Percentiles rank a stretch among this genome's conserved stretches.
Conservation (phyloP, 2,329 filamentous ascomycete genomes). For the Monosporascus sp. region DNA sequence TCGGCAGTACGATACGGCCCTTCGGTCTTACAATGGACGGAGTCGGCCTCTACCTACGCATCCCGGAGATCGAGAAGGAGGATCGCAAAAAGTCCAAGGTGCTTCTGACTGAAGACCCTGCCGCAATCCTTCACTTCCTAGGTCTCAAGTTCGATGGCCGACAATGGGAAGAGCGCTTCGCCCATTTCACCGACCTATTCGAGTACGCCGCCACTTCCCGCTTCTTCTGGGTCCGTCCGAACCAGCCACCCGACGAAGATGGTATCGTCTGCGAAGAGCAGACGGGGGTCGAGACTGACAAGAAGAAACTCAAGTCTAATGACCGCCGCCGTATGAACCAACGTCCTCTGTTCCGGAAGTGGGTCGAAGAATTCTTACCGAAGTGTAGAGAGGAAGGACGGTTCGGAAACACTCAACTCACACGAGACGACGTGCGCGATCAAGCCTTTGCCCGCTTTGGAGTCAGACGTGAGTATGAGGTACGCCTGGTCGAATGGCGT, state of each 20-base stretch:
- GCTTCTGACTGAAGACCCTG: slow-evolving; percentile 53
- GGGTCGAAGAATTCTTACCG: slow-evolving; percentile 60
- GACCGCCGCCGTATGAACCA: slow-evolving; percentile 51
- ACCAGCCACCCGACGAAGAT: slow-evolving; percentile 20
- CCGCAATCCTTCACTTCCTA: slow-evolving; percentile 54
- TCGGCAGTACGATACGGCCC: slow-evolving; percentile 58
- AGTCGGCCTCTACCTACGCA: slow-evolving; percentile 56
- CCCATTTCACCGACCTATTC: slow-evolving; percentile 50
- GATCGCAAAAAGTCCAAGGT: slow-evolving; percentile 54
- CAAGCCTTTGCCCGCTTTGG: slow-evolving; percentile 50
- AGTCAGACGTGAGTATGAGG: slow-evolving; percentile 37
- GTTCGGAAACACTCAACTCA: slow-evolving; percentile 21
- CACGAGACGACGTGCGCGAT: slow-evolving; percentile 41
- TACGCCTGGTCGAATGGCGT: slow-evolving; percentile 35
- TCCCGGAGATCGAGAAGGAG: slow-evolving; percentile 59
- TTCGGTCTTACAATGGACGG: slow-evolving; percentile 64
- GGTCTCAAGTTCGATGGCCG: slow-evolving; percentile 42
- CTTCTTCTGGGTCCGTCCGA: slow-evolving; percentile 46
- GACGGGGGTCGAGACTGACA: slow-evolving; percentile 24
- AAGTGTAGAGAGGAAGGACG: slow-evolving; percentile 35
- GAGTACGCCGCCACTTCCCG: slow-evolving; percentile 53
- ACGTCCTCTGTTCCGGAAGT: slow-evolving; percentile 53
- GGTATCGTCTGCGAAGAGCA: slow-evolving; percentile 7
- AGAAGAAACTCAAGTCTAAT: slow-evolving; percentile 40
- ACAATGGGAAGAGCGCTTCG: slow-evolving; percentile 52